Evolutionary conservation across 1,284 basidiomycete species (phyloP).

Genomic region (Earliella scabrosa): DNA sequence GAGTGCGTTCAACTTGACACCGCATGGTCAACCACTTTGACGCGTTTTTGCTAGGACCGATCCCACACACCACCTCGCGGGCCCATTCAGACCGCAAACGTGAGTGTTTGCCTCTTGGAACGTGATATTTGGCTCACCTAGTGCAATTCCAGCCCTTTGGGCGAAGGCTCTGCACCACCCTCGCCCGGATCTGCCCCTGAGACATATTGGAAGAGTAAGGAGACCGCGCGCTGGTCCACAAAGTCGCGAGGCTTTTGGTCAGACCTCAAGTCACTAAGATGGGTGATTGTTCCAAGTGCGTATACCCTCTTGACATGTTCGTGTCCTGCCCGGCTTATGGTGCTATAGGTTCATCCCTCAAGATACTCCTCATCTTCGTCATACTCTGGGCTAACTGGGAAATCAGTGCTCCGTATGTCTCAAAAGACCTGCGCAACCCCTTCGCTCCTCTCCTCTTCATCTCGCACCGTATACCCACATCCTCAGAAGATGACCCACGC

Average conservation of each 20-base stretch:
- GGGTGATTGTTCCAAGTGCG: constrained; percentile 80
- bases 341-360: constrained; percentile 65
- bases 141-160: constrained; percentile 8
- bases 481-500: constrained; percentile 55
- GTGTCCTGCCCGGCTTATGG: no score
- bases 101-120: constrained; percentile 29
- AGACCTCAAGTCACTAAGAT: constrained; percentile 58
- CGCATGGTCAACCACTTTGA: constrained; percentile 8
- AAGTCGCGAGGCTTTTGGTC: constrained; percentile 43
- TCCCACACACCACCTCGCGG: constrained; percentile 60
- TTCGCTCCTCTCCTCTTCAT: constrained; percentile 80
- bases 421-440: constrained; percentile 66
- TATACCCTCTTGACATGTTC: constrained; percentile 20
- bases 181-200: constrained; percentile 15
- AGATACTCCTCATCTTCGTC: constrained; percentile 74
- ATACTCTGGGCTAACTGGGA: constrained; percentile 79
- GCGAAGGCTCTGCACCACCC: constrained; percentile 4
- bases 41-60: constrained; percentile 44
- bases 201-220: neutral
- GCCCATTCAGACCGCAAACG: constrained; percentile 67
- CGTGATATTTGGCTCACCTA: neutral
- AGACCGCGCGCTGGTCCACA: constrained; percentile 25
- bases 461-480: constrained; percentile 67
- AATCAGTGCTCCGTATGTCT: constrained; percentile 53
- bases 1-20: constrained; percentile 25